Evolutionary conservation across 768 basidiomycete species (phyloP).

Genomic region (Mycena galopus): DNA sequence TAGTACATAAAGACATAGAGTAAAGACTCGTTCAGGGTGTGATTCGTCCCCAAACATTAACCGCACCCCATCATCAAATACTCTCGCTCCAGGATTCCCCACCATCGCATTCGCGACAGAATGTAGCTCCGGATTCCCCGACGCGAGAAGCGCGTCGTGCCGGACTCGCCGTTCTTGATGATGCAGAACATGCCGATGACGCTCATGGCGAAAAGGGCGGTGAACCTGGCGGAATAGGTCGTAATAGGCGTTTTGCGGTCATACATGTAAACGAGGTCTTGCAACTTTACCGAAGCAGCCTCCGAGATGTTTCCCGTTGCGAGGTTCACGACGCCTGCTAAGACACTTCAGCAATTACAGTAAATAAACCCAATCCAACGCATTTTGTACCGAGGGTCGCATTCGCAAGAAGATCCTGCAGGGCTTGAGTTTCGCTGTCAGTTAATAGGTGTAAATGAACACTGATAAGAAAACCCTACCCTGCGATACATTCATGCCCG

Average conservation of each 20-base stretch:
- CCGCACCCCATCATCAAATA: background rate
- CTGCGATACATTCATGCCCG: conserved; percentile 27
- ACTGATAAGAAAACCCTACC: background rate
- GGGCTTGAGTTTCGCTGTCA: background rate
- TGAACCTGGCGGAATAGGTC: conserved; percentile 8
- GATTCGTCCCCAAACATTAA: background rate
- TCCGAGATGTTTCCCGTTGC: background rate
- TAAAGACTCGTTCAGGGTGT: background rate
- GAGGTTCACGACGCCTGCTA: conserved; percentile 13
- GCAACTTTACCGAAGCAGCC: background rate
- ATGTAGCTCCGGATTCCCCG: conserved; percentile 21
- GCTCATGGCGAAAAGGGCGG: conserved; percentile 1
- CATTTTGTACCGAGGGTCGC: conserved; percentile 10
- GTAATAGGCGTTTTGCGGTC: conserved; percentile 8
- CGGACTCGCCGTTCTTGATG: conserved; percentile 18
- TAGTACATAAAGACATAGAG: no score
- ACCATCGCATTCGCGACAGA: conserved; percentile 1
- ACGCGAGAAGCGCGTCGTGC: conserved; percentile 5
- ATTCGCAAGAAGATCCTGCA: conserved; percentile 22
- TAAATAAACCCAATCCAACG: background rate
- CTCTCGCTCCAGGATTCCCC: background rate
- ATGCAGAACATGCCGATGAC: conserved; percentile 10
- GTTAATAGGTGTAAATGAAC: background rate
- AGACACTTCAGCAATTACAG: background rate
- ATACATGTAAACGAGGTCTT: conserved; percentile 6